Evolutionary conservation across 768 basidiomycete species (phyloP).

Genomic region (Rubroboletus pulcherrimus): DNA sequence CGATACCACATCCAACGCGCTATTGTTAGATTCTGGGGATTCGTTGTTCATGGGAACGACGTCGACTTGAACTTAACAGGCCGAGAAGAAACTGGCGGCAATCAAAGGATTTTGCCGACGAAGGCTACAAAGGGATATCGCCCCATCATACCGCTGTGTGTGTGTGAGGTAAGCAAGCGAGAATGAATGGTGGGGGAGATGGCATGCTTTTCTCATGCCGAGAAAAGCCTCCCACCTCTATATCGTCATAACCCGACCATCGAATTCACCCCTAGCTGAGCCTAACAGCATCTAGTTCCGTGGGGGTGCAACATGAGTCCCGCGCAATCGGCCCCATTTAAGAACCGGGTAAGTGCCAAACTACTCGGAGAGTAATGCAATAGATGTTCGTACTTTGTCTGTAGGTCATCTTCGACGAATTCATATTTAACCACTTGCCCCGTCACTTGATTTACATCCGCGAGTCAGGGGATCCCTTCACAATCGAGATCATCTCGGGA

Average conservation of each 20-base stretch:
- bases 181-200: conserved; percentile 19
- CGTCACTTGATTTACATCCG: not conserved
- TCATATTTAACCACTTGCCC: not conserved
- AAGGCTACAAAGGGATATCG: conserved; percentile 75
- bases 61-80: conserved; percentile 33
- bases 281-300: not conserved
- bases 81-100: conserved; percentile 53
- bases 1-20: conserved; percentile 43
- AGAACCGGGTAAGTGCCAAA: not conserved
- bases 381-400: too few species aligned
- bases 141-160: conserved; percentile 68
- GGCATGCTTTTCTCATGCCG: not conserved
- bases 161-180: not conserved
- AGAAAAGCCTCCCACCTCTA: not conserved
- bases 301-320: not conserved
- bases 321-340: not conserved
- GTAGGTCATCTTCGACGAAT: not conserved
- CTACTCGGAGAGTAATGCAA: not conserved
- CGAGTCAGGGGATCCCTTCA: not conserved
- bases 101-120: conserved; percentile 63
- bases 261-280: not conserved
- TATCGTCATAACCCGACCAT: not conserved
- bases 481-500: not conserved
- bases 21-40: conserved; percentile 11
- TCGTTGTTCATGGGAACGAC: conserved; percentile 27